Base-by-base conservation (phyloP, 164 flowering plant genomes). In the Chimonanthus salicifolius region DNA sequence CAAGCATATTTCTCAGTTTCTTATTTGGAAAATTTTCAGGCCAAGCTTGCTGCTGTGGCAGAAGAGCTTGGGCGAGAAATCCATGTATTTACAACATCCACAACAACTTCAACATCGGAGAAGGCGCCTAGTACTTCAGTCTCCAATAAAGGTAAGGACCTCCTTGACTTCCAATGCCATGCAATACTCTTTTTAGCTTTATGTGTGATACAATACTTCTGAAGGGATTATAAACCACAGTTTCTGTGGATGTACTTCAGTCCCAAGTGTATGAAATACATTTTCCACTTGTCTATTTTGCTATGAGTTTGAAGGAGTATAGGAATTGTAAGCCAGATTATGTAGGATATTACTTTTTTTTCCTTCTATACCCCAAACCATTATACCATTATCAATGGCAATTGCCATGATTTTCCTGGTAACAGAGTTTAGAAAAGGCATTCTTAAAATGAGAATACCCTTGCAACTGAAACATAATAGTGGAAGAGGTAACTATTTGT, bases 41-140 rank as follows among this genome's bases (percentile, higher is more conserved):
- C 84, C 58, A 89, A 82, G 80, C 83, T 88, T 77, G 84, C 81
- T 13, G 89, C 85, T 71, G 77, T 75, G 3, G 87, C 83, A 69
- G 85, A 89, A 74, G 86, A 85, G 73, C 83, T 81, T 76, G 98
- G 98, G 47, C 85, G 90, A 78, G 97, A 88, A 69, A 80, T 94
- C 44, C 88, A 83, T 49, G 91, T 94, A 11, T 94, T 94, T 82
- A 86, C 87, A 68, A 94, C 95, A 65, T 54, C 78, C 43, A 6
- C 80, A 44, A 49, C 78, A 68, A 86, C 91, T 70, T 63, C 71
- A 43, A 72, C 83, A 44, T 74, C 87, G 47, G 74, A 65, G 71
- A 80, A 76, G 71, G 78, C 60, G 1, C 49, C 70, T 7, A 15
- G 72, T 50, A 51, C 71, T 18, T 64, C 65, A 33, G 64, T 50